These are phyloP conservation scores for cucumber (Cucumis sativus) DNA, from an alignment of 306 rosid genomes.

Conservation along the genomic window Cucumber_9930_V3 NC_026656.2:13489501-13490000, in stretches of 20 bases:
- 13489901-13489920: conserved; percentile 89
- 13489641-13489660: neutral
- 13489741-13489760: neutral
- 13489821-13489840: neutral
- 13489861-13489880: conserved; percentile 57
- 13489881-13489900: conserved; percentile 56
- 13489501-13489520: neutral
- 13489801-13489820: neutral
- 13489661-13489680: neutral
- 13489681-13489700: neutral
- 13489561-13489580: neutral
- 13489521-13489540: neutral
- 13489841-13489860: neutral
- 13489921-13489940: conserved; percentile 58
- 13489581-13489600: neutral
- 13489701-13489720: neutral
- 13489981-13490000: neutral
- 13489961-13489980: conserved; percentile 46
- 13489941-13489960: conserved; percentile 73
- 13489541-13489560: neutral
- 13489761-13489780: neutral
- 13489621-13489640: neutral
- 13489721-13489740: neutral
- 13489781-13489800: neutral
- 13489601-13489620: neutral